Evolutionary conservation across 345 rosid genomes (phyloP), one percentile per base, ranked within the genome.

Genomic region (Brassica incana): DNA sequence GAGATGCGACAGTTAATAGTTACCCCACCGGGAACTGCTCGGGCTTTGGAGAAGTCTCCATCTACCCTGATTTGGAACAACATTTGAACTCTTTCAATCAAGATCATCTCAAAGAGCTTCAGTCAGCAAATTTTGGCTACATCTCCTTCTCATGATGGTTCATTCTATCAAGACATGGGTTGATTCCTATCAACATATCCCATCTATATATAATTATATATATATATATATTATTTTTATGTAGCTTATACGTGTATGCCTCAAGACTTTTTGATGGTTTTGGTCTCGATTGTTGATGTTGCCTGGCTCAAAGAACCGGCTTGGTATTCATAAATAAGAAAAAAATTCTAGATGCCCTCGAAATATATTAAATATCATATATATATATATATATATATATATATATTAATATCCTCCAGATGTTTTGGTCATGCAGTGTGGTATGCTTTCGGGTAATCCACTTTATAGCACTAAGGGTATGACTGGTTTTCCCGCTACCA

Each of bases 121-220:
- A 88, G 20, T 85, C 94, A 1, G 85, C 80, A 62, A 88, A 87
- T 76, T 88, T 82, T 16, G 92, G 95, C 27, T 88, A 84, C 78
- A 77, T 84, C 67, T 87, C 86, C 15, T 85, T 84, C 77, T 87
- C 86, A 2, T 93, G 79, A 88, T 76, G 65, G 29, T 29, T 78
- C 60, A 78, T 43, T 71, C 43, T 66, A 58, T 65, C 32, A 65
- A 65, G 15, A 69, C 15, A 70, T 69, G 83, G 52, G 52, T 54
- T 58, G 73, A 23, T 56, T 59, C 73, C n/a, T 58, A 76, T 70
- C 76, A 65, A 12, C 50, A 68, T 68, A 68, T 74, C 58, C 9
- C 14, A 68, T 78, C 27, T 61, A 40, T 48, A 30, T 56, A 72
- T 29, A 3, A 77, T 50, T 72, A 69, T 71, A 29, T 29, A 38